Percentiles rank a stretch among this genome's conserved stretches.
These are phyloP conservation scores for Penicillium sp. DNA, from an alignment of 2,329 filamentous ascomycete genomes.

Conservation along the genomic window DNA sequence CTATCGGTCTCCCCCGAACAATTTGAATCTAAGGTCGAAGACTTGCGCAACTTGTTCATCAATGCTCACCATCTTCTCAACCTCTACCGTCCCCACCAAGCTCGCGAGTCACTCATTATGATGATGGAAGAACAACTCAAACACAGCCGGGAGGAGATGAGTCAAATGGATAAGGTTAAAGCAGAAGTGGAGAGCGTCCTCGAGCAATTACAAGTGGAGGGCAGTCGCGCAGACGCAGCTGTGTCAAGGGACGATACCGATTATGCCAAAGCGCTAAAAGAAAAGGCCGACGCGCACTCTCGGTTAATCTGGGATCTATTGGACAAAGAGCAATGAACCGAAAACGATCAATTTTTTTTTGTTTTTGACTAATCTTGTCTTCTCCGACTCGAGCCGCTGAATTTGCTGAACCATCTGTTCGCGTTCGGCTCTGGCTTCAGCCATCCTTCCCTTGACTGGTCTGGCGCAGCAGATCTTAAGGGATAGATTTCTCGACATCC, in stretches of 20 bases:
- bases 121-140: conserved; percentile 85
- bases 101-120: conserved; percentile 78
- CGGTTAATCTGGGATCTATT: conserved; percentile 42
- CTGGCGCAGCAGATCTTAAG: background rate
- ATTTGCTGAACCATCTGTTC: background rate
- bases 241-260: conserved; percentile 5
- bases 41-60: conserved; percentile 78
- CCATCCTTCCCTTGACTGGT: background rate
- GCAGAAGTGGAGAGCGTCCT: conserved; percentile 58
- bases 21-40: conserved; percentile 69
- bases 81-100: conserved; percentile 90
- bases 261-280: conserved; percentile 12
- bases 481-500: background rate
- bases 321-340: conserved; percentile 31
- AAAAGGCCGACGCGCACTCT: conserved; percentile 30
- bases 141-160: conserved; percentile 70
- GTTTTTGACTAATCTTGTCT: background rate
- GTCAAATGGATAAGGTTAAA: conserved; percentile 71
- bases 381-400: background rate
- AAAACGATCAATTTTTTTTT: background rate
- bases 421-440: background rate
- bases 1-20: conserved; percentile 66
- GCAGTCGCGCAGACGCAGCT: conserved; percentile 20
- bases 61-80: conserved; percentile 95
- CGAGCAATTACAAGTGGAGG: conserved; percentile 36